These are phyloP conservation scores for Dioscorea cayenensis DNA, from an alignment of 116 monocot genomes.

Conservation along the genomic window DNA sequence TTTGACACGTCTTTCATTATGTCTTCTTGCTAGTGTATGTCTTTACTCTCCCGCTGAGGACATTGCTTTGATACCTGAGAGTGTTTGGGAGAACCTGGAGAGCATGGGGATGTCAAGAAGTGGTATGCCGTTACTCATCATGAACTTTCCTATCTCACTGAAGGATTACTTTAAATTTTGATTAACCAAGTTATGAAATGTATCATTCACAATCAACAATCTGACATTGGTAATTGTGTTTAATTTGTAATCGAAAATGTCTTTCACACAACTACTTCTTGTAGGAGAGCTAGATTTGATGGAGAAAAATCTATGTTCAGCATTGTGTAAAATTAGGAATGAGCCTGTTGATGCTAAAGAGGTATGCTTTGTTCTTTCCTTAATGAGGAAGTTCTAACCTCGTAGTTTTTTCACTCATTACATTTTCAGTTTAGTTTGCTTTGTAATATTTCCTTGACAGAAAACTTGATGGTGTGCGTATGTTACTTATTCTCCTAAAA, in stretches of 20 bases:
- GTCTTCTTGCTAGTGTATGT: slow-evolving; percentile 71
- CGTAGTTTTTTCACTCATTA: not conserved
- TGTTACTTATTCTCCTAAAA: no score
- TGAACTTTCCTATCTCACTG: not conserved
- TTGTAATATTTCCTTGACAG: not conserved
- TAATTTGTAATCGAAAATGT: not conserved
- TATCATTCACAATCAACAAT: not conserved
- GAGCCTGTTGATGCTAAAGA: slow-evolving; percentile 53
- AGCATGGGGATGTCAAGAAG: slow-evolving; percentile 45
- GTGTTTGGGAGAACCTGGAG: slow-evolving; percentile 74
- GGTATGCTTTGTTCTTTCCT: slow-evolving; percentile 24
- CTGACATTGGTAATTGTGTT: not conserved
- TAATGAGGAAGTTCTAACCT: not conserved
- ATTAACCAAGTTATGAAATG: not conserved
- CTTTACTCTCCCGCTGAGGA: slow-evolving; percentile 74
- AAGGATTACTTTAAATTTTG: no score
- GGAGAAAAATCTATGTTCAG: slow-evolving; percentile 62
- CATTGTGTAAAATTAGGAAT: slow-evolving; percentile 54
- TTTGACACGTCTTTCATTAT: slow-evolving; percentile 50
- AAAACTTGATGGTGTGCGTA: no score
- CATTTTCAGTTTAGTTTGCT: not conserved
- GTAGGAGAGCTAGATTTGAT: slow-evolving; percentile 38
- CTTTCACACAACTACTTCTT: not conserved
- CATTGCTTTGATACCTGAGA: slow-evolving; percentile 73
- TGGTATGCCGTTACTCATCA: slow-evolving; percentile 32